Conservation (phyloP, 441 rosid genomes). For the Dalechampia spathulata region DNA sequence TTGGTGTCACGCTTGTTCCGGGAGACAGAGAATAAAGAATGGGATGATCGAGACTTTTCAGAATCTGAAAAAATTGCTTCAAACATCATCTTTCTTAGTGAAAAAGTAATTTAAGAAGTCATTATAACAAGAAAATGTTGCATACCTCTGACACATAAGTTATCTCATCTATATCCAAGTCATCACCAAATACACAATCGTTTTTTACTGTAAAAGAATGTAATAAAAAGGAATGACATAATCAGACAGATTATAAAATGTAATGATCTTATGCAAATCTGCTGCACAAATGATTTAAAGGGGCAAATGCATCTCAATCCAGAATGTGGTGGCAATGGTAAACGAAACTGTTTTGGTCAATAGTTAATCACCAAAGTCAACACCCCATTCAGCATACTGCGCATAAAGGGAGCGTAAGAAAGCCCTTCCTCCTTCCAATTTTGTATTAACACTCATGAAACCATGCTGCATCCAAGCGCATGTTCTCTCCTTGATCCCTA, state of each 20-base stretch:
- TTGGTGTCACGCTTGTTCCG: constrained; percentile 77
- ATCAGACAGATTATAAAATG: too few relatives aligned
- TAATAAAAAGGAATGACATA: not conserved
- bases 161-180: constrained; percentile 66
- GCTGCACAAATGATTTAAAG: too few relatives aligned
- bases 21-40: constrained; percentile 86
- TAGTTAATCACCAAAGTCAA: constrained; percentile 70
- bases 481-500: constrained; percentile 71
- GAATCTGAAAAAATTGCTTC: constrained; percentile 40
- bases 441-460: constrained; percentile 79
- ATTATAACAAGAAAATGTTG: not conserved
- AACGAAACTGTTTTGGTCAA: not conserved
- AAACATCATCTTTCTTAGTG: constrained; percentile 1
- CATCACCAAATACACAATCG: constrained; percentile 82
- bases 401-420: constrained; percentile 78
- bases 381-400: constrained; percentile 87
- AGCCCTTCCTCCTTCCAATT: constrained; percentile 70
- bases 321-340: not conserved
- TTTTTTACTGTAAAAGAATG: constrained; percentile 53
- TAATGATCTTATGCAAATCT: too few relatives aligned
- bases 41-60: constrained; percentile 53
- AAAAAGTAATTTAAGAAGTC: constrained; percentile 10
- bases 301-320: not conserved
- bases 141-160: constrained; percentile 64
- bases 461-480: constrained; percentile 91